Evolutionary conservation across 306 rosid genomes (phyloP).

Genomic region (Lupinus albus): DNA sequence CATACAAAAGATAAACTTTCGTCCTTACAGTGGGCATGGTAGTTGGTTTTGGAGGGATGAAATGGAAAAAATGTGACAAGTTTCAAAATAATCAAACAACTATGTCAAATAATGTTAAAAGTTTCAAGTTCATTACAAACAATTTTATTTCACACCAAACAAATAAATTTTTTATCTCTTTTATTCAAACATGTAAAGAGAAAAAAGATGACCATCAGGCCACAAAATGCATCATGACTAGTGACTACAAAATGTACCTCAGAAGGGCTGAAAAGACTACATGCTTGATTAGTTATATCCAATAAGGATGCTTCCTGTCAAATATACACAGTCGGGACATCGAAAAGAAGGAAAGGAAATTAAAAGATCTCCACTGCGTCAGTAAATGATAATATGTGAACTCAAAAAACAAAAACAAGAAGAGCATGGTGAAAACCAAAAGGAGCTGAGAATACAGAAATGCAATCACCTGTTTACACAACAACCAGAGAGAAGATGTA

Average conservation of each 20-base stretch:
- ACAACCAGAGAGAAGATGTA: slow-evolving; percentile 83
- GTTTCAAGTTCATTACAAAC: too few relatives aligned
- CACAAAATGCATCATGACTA: slow-evolving; percentile 15
- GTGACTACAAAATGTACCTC: slow-evolving; percentile 59
- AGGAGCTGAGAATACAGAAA: slow-evolving; percentile 13
- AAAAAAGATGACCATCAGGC: slow-evolving; percentile 14
- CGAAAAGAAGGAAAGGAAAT: slow-evolving; percentile 21
- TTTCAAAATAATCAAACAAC: too few relatives aligned
- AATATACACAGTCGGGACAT: slow-evolving; percentile 41
- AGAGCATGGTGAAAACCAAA: slow-evolving; percentile 20
- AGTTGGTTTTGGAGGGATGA: too few relatives aligned
- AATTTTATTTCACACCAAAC: too few relatives aligned
- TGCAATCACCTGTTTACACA: slow-evolving; percentile 83
- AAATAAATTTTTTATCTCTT: too few relatives aligned
- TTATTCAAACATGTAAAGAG: not conserved
- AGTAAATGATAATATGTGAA: slow-evolving; percentile 19
- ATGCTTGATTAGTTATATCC: slow-evolving; percentile 80
- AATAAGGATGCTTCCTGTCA: slow-evolving; percentile 91
- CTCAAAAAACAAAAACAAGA: slow-evolving; percentile 19
- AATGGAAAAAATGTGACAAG: too few relatives aligned
- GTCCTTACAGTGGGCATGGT: too few relatives aligned
- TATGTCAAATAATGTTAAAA: too few relatives aligned
- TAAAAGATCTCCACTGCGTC: slow-evolving; percentile 19
- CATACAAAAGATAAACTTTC: too few relatives aligned
- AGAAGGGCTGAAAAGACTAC: slow-evolving; percentile 69